Evolutionary conservation across 352 stramenopile genomes (phyloP).

Genomic region (Phytophthora vignae): DNA sequence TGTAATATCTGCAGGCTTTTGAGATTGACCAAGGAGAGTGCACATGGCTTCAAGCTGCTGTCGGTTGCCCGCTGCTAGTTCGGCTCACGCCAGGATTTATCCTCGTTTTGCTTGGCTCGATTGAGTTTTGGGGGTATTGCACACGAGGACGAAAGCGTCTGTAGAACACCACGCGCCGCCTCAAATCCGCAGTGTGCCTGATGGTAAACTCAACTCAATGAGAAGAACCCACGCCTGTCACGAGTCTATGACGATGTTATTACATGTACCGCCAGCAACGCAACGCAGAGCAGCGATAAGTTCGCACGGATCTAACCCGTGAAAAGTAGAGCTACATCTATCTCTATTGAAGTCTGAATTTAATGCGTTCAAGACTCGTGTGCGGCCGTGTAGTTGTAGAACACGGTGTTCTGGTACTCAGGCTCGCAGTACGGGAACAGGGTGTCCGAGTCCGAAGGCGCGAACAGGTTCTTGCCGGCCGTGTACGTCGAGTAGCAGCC

Average conservation of each 20-base stretch:
- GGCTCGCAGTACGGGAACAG: constrained; percentile 50
- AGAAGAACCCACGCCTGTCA: too few species aligned
- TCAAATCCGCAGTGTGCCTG: too few species aligned
- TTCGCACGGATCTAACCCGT: neutral
- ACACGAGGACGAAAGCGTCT: constrained; percentile 7
- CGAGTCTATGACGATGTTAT: too few species aligned
- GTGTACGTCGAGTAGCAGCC: constrained; percentile 60
- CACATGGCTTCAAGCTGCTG: neutral
- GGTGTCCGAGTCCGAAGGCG: constrained; percentile 30
- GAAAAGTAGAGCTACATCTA: neutral
- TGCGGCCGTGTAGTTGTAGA: constrained; percentile 53
- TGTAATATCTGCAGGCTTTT: neutral
- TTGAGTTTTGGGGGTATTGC: neutral
- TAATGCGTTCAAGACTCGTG: constrained; percentile 31
- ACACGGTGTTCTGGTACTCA: constrained; percentile 39
- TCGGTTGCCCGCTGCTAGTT: constrained; percentile 1
- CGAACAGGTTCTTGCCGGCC: constrained; percentile 54
- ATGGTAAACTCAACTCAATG: too few species aligned
- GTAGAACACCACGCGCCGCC: neutral
- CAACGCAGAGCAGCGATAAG: too few species aligned
- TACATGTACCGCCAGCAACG: neutral
- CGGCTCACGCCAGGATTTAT: constrained; percentile 9
- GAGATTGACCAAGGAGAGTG: neutral
- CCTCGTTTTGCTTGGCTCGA: neutral
- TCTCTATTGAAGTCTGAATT: neutral